Conservation (phyloP, 2,329 filamentous ascomycete species). For the Penicillium sp. region DNA sequence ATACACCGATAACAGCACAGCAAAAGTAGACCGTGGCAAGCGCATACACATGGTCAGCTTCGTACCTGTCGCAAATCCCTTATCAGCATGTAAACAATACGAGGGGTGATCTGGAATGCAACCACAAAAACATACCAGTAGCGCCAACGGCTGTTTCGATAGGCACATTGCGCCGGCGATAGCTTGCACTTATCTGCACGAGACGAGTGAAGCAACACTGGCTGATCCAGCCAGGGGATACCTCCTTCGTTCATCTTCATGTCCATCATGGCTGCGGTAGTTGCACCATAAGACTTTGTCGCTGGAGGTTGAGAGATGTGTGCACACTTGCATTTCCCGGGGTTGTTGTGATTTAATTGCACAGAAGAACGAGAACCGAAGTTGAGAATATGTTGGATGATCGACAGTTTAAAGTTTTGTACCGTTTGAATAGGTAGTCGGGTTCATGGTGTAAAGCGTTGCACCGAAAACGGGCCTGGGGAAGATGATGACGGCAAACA, state of each 20-base stretch:
- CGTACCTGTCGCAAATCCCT: constrained; percentile 44
- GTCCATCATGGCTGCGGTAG: constrained; percentile 9
- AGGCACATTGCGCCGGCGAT: constrained; percentile 31
- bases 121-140: constrained; percentile 28
- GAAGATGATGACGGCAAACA: constrained; percentile 4
- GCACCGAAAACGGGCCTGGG: constrained; percentile 14
- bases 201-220: constrained; percentile 34
- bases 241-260: constrained; percentile 18
- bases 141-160: constrained; percentile 28
- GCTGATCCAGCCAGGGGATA: constrained; percentile 33
- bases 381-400: neutral
- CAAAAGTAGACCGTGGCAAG: constrained; percentile 57
- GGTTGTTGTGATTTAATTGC: neutral
- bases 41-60: constrained; percentile 56
- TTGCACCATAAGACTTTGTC: neutral
- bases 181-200: constrained; percentile 29
- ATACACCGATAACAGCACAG: constrained; percentile 50
- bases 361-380: neutral
- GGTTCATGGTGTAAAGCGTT: neutral
- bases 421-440: neutral
- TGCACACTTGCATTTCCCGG: neutral
- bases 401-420: constrained; percentile 1
- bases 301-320: neutral
- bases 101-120: neutral
- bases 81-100: neutral